Conservation (phyloP, 352 stramenopile species). For the Globisporangium cystogenes region DNA sequence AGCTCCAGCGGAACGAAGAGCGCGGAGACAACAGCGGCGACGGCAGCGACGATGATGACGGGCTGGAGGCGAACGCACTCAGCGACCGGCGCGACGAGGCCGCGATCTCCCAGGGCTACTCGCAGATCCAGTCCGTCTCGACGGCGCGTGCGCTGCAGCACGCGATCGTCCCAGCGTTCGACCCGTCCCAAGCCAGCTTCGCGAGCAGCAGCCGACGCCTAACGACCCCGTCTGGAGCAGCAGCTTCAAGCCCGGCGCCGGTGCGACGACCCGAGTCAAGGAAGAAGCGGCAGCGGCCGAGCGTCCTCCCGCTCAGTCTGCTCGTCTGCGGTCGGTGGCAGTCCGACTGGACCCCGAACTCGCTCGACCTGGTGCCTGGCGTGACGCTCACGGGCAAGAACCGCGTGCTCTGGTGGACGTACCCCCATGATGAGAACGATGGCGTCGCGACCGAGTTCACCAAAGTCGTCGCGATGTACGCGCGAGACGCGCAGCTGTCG, state of each 20-base stretch:
- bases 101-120: slow-evolving; percentile 62
- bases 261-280: not conserved
- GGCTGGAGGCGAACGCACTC: slow-evolving; percentile 21
- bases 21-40: not conserved
- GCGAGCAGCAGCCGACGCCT: not conserved
- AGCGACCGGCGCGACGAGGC: slow-evolving; percentile 43
- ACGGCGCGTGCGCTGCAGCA: slow-evolving; percentile 46
- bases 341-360: slow-evolving; percentile 10
- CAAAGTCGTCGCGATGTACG: slow-evolving; percentile 47
- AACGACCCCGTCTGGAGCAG: not conserved
- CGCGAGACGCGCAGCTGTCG: slow-evolving; percentile 37
- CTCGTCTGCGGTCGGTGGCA: slow-evolving; percentile 51
- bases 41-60: not conserved
- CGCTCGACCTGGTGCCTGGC: slow-evolving; percentile 35
- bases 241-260: not conserved
- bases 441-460: slow-evolving; percentile 28
- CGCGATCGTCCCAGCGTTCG: slow-evolving; percentile 25
- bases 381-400: slow-evolving; percentile 26
- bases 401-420: slow-evolving; percentile 55
- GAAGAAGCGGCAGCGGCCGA: slow-evolving; percentile 6
- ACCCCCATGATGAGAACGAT: slow-evolving; percentile 15
- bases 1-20: not conserved
- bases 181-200: slow-evolving; percentile 2
- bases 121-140: slow-evolving; percentile 76
- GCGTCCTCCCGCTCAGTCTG: slow-evolving; percentile 42